Evolutionary conservation across 306 rosid genomes (phyloP).

Genomic region (Fagus crenata): DNA sequence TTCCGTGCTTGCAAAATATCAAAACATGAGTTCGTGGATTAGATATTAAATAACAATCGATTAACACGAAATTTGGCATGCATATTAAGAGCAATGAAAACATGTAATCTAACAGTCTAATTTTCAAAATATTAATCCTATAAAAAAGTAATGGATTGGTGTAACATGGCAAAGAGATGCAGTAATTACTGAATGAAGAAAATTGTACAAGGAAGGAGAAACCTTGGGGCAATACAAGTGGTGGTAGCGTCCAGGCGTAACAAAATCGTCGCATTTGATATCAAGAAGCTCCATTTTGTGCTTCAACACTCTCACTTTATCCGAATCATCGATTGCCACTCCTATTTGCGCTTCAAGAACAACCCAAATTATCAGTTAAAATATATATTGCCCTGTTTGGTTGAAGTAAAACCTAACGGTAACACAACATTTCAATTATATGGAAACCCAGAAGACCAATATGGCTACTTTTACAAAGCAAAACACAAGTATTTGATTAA

Average conservation of each 20-base stretch:
- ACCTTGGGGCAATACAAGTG: constrained; percentile 81
- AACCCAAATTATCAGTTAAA: constrained; percentile 17
- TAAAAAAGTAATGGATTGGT: too few relatives aligned
- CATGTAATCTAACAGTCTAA: too few relatives aligned
- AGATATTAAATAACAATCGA: too few relatives aligned
- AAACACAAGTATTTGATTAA: not conserved
- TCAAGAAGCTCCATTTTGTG: constrained; percentile 71
- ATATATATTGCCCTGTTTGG: not conserved
- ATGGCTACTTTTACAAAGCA: not conserved
- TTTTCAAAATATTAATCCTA: too few relatives aligned
- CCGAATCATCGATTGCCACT: constrained; percentile 28
- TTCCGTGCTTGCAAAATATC: too few relatives aligned
- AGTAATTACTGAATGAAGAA: not conserved
- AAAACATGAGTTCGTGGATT: too few relatives aligned
- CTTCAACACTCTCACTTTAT: constrained; percentile 50
- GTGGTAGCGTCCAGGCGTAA: constrained; percentile 61
- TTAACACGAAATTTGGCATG: too few relatives aligned
- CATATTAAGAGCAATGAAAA: too few relatives aligned
- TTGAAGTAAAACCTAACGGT: not conserved
- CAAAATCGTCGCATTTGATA: constrained; percentile 48
- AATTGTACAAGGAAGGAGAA: constrained; percentile 3
- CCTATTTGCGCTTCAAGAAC: constrained; percentile 35
- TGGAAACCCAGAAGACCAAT: not conserved
- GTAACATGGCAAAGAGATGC: not conserved
- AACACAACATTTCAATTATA: not conserved